phyloP scores from a whole-genome alignment of 371 early-diverging fungal species.

The Funneliformis caledonium region DNA sequence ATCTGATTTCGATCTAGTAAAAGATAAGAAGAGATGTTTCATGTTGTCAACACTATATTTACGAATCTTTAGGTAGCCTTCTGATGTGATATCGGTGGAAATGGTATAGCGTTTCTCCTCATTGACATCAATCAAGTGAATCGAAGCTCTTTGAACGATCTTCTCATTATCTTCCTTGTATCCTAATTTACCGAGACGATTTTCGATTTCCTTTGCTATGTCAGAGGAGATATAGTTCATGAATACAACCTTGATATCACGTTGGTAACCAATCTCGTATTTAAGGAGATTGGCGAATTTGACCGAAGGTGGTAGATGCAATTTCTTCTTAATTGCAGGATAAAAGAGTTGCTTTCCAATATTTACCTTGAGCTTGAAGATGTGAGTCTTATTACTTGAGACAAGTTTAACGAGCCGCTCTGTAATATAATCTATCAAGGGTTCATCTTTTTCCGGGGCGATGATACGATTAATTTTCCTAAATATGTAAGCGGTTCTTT shows the following conservation, averaged over 20 bases:
- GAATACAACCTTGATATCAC: neutral
- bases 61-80: neutral
- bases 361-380: neutral
- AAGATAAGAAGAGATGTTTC: neutral
- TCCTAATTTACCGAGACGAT: neutral
- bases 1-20: neutral
- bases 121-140: neutral
- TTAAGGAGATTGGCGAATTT: neutral
- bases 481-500: too few species aligned
- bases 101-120: neutral
- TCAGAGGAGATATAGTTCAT: neutral
- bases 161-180: neutral
- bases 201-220: neutral
- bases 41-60: neutral
- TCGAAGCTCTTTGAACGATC: neutral
- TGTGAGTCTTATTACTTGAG: neutral
- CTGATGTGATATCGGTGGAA: neutral
- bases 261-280: neutral
- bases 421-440: neutral
- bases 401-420: neutral
- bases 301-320: neutral
- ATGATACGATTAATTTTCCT: neutral
- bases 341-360: conserved; percentile 14
- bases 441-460: neutral
- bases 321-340: neutral